Evolutionary conservation across 192 early-diverging fungal species (phyloP).

Genomic region (Dimargaris cristalligena): DNA sequence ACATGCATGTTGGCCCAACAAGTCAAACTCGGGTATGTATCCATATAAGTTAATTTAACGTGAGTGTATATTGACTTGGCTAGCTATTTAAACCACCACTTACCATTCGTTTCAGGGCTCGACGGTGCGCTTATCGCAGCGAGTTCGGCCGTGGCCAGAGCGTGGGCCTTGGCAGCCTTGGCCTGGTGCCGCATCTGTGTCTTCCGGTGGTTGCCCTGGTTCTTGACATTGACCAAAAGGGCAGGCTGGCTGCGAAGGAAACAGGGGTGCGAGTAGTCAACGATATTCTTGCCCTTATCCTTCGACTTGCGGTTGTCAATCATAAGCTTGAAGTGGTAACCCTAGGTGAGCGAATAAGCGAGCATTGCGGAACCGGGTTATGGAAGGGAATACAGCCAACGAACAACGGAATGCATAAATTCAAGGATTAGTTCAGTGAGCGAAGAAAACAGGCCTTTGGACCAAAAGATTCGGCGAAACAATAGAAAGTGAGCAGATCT

Average conservation of each 20-base stretch:
- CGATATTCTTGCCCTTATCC: conserved; percentile 8
- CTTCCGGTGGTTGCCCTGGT: conserved; percentile 6
- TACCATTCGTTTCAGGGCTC: neutral
- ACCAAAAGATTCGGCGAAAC: too few species aligned
- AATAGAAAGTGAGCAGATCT: too few species aligned
- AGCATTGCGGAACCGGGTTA: too few species aligned
- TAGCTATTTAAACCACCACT: too few species aligned
- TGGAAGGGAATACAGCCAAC: too few species aligned
- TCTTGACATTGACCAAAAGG: neutral
- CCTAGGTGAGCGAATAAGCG: neutral
- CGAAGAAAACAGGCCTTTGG: too few species aligned
- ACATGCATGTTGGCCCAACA: too few species aligned
- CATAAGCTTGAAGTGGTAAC: conserved; percentile 4
- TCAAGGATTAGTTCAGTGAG: too few species aligned
- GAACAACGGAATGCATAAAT: too few species aligned
- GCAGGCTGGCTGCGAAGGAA: neutral
- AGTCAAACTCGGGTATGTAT: too few species aligned
- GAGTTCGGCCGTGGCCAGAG: neutral
- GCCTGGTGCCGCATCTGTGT: conserved; percentile 8
- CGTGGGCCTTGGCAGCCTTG: neutral
- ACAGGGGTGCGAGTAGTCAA: neutral
- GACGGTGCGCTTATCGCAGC: neutral
- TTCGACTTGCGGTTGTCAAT: conserved; percentile 11
- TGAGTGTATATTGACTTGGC: too few species aligned
- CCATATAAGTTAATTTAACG: too few species aligned